Evolutionary conservation across 768 basidiomycete species (phyloP).

Genomic region (Gloeopeniophorella convolvens): DNA sequence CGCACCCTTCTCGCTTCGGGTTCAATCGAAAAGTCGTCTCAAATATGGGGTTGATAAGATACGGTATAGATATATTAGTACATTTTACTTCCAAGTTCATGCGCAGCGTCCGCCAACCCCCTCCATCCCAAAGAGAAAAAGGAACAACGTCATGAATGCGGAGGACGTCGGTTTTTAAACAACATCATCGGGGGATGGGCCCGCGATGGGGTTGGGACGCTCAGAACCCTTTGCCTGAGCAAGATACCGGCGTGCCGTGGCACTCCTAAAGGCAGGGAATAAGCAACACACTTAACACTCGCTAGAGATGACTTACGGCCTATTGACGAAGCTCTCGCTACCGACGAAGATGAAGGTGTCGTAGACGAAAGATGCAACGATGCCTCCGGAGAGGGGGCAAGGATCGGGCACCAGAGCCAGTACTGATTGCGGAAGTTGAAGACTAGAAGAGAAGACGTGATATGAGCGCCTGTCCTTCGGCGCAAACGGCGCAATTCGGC

Average conservation of each 20-base stretch:
- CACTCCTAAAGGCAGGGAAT: not conserved
- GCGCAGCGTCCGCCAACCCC: no score
- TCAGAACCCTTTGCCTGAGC: not conserved
- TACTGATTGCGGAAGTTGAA: slow-evolving; percentile 49
- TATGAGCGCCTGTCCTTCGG: not conserved
- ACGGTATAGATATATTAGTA: no score
- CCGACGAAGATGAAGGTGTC: slow-evolving; percentile 53
- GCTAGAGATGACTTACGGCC: slow-evolving; percentile 34
- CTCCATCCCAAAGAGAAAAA: no score
- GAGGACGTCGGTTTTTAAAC: no score
- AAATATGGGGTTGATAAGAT: no score
- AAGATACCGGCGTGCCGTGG: slow-evolving; percentile 1
- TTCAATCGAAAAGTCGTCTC: no score
- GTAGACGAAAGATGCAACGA: slow-evolving; percentile 47
- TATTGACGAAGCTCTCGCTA: slow-evolving; percentile 47
- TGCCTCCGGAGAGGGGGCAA: slow-evolving; percentile 54
- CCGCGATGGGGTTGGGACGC: not conserved
- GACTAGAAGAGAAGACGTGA: slow-evolving; percentile 21
- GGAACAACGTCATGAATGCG: no score
- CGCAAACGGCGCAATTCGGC: not conserved
- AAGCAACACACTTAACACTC: no score
- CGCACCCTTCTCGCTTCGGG: no score
- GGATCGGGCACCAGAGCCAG: slow-evolving; percentile 64
- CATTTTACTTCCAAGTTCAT: no score
- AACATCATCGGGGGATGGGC: not conserved